Conservation (phyloP, 129 eudicot species). For the Centrapalus pauciflorus region DNA sequence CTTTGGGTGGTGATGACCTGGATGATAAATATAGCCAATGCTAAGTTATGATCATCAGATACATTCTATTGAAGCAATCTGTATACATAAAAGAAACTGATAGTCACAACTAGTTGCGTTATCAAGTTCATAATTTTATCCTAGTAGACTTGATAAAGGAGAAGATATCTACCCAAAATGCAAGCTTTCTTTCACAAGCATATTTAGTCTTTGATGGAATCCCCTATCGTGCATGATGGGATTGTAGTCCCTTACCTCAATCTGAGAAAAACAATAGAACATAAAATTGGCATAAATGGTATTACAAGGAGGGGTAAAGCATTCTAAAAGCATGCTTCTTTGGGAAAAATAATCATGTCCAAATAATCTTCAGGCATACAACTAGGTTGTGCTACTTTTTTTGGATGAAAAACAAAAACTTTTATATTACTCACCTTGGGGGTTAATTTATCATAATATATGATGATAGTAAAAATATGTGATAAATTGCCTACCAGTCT, state of each 20-base stretch:
- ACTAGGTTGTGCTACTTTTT: neutral
- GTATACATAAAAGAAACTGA: neutral
- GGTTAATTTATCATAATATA: neutral
- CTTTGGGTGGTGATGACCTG: slow-evolving; percentile 60
- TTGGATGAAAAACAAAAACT: neutral
- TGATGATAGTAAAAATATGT: neutral
- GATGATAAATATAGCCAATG: slow-evolving; percentile 7
- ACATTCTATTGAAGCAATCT: neutral
- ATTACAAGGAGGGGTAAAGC: neutral
- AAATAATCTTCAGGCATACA: neutral
- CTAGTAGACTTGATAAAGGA: neutral
- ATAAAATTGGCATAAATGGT: slow-evolving; percentile 2
- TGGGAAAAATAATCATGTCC: neutral
- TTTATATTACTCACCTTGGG: neutral
- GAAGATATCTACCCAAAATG: slow-evolving; percentile 62
- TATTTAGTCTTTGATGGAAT: slow-evolving; percentile 73
- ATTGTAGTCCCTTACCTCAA: slow-evolving; percentile 74
- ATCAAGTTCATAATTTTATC: neutral
- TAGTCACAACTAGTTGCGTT: neutral
- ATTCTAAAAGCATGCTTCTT: neutral
- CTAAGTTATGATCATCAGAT: neutral
- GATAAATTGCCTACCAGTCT: neutral
- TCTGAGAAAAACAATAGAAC: slow-evolving; percentile 39
- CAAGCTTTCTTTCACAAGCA: slow-evolving; percentile 84
- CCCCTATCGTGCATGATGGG: slow-evolving; percentile 84